phyloP scores from a whole-genome alignment of 306 rosid genomes.

The Spatholobus suberectus region DNA sequence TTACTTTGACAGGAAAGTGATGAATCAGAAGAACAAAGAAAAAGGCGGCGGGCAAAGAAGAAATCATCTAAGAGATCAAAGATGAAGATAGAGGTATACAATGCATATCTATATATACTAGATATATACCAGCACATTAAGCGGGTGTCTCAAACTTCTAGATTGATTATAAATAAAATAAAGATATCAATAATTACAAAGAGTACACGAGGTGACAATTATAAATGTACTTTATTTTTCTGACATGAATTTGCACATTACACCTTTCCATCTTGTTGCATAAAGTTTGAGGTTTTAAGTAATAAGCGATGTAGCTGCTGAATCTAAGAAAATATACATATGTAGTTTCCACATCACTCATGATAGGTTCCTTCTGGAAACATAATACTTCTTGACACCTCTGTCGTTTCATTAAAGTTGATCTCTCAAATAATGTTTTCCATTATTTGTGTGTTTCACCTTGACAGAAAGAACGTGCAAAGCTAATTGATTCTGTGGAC shows the following conservation, averaged over 20 bases:
- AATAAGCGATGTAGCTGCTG: background rate
- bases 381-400: background rate
- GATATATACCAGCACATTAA: background rate
- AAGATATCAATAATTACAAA: background rate
- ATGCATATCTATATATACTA: background rate
- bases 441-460: background rate
- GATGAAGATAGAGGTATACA: slow-evolving; percentile 49
- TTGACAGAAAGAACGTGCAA: slow-evolving; percentile 49
- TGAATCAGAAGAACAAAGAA: slow-evolving; percentile 45
- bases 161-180: background rate
- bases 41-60: slow-evolving; percentile 41
- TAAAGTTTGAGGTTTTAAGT: background rate
- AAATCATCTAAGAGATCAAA: slow-evolving; percentile 46
- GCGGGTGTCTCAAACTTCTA: background rate
- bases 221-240: background rate
- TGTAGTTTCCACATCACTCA: background rate
- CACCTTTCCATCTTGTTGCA: background rate
- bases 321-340: background rate
- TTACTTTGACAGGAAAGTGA: slow-evolving; percentile 49
- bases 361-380: background rate
- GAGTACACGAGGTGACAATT: background rate
- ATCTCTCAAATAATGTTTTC: background rate
- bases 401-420: slow-evolving; percentile 1
- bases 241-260: background rate
- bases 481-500: background rate